Evolutionary conservation across 225 moss, liverwort and hornwort genomes (phyloP), one percentile per base, ranked within the genome.

Genomic region (Asterella californica): DNA sequence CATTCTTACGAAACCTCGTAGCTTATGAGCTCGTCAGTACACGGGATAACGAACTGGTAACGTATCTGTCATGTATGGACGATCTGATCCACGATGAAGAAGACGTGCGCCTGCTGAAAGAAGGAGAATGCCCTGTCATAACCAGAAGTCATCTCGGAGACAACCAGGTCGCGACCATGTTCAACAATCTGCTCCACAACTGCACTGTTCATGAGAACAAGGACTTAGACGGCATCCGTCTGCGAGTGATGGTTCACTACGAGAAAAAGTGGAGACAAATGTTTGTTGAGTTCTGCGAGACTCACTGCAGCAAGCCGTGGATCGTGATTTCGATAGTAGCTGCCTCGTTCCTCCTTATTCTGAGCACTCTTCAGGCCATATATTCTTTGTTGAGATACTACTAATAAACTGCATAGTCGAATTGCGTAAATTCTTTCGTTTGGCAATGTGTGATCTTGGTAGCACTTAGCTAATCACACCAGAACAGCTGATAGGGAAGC

Each of bases 1-100:
- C 47, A 9, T 8, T 67, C 22, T 78, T 65, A 66, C 78, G 49
- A 21, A 78, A 78, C 49, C 49, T 78, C 47, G 78, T 78, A 22
- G 78, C 78, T 18, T 68, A 66, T 66, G 67, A 78, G 52, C 4
- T 57, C 57, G 57, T 57, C 4, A 57, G 57, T 57, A 57, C 57
- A 3, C 12, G 4, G 1, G 67, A 66, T 22, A 3, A 32, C 37
- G 42, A 24, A 42, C 66, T 78, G 47, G 66, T 67, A 46, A 48
- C 14, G 19, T 78, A 49, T 47, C n/a, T 74, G 74, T 19, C 65
- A 24, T 66, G 65, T 66, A 10, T 66, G 65, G 10, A 66, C n/a
- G 65, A 66, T 64, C 48, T 67, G 32, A 78, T 78, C 78, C 65
- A 78, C 29, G 67, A 11, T 21, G 47, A 66, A 66, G 49, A 46